A percentile compares a stretch with the other conserved stretches of the same genome.
Conservation (phyloP, 2,329 filamentous ascomycete genomes). For the Trichoderma cornu-damae region DNA sequence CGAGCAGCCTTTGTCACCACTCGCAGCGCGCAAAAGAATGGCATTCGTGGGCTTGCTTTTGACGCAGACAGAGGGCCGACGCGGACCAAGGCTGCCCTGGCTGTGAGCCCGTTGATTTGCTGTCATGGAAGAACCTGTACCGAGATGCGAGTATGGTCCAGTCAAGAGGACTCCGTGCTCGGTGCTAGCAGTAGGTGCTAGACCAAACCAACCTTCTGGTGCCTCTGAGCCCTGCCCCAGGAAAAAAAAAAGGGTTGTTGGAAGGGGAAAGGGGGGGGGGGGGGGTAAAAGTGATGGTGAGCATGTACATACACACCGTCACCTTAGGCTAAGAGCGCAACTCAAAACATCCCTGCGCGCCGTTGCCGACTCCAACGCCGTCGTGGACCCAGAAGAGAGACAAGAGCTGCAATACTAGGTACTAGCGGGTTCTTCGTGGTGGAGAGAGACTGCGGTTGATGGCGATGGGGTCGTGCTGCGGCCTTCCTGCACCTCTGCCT, state of each 20-base stretch:
- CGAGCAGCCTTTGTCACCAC: constrained; percentile 1
- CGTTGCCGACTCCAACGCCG: constrained; percentile 9
- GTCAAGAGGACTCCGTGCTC: neutral
- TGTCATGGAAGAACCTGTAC: neutral
- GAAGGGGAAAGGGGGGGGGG: neutral
- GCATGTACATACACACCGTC: constrained; percentile 12
- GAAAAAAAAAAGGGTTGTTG: constrained; percentile 3
- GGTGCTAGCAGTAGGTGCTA: neutral
- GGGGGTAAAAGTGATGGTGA: neutral
- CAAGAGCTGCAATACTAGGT: constrained; percentile 12
- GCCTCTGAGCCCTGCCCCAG: constrained; percentile 15
- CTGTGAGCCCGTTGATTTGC: neutral
- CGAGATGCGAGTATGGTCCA: no score
- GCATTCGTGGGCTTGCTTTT: neutral
- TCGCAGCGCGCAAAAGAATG: constrained; percentile 1
- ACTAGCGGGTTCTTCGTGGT: constrained; percentile 11
- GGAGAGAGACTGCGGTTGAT: constrained; percentile 14
- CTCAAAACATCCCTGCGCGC: constrained; percentile 12
- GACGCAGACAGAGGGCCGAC: neutral
- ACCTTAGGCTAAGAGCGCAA: constrained; percentile 14
- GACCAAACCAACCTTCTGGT: constrained; percentile 15
- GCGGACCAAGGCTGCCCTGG: neutral
- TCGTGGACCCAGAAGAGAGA: constrained; percentile 10
- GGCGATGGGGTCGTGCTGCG: constrained; percentile 14
- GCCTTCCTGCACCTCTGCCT: constrained; percentile 11